phyloP scores from a whole-genome alignment of 2,329 filamentous ascomycete genomes.

The Aspergillus versicolor region DNA sequence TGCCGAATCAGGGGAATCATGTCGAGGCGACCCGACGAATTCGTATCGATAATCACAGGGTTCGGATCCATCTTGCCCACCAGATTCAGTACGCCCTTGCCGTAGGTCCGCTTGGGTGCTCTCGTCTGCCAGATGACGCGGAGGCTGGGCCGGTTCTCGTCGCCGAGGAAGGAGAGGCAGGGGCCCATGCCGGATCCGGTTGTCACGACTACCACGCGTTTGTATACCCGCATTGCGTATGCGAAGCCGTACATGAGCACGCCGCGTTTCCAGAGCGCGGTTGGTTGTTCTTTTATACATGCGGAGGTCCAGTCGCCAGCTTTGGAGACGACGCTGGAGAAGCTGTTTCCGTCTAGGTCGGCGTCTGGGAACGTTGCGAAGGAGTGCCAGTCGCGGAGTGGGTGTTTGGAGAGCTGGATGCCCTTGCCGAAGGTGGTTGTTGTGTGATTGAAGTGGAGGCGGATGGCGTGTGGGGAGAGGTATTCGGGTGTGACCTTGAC shows the following conservation, averaged over 20 bases:
- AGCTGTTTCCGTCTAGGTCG: constrained; percentile 53
- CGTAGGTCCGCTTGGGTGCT: constrained; percentile 63
- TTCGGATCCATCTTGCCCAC: constrained; percentile 60
- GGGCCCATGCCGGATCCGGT: constrained; percentile 75
- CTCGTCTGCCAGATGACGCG: constrained; percentile 70
- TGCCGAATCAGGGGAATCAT: constrained; percentile 57
- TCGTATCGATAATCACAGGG: constrained; percentile 68
- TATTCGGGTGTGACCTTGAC: constrained; percentile 64
- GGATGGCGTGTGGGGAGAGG: constrained; percentile 70
- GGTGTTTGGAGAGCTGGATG: constrained; percentile 61
- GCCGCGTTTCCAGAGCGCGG: constrained; percentile 66
- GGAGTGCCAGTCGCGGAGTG: constrained; percentile 70
- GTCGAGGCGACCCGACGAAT: constrained; percentile 58
- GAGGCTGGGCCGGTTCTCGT: constrained; percentile 39
- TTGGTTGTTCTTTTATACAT: constrained; percentile 62
- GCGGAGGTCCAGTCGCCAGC: constrained; percentile 72
- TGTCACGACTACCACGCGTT: constrained; percentile 63
- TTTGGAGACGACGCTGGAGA: constrained; percentile 69
- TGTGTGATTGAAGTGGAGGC: constrained; percentile 67
- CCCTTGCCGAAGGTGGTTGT: constrained; percentile 58
- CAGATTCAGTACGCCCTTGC: constrained; percentile 54
- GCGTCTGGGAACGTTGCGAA: constrained; percentile 71
- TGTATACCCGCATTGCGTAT: constrained; percentile 66
- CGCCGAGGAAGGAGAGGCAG: constrained; percentile 61
- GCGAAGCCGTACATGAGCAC: constrained; percentile 67